phyloP scores from a whole-genome alignment of 2,329 filamentous ascomycete genomes.

The Colletotrichum trifolii region DNA sequence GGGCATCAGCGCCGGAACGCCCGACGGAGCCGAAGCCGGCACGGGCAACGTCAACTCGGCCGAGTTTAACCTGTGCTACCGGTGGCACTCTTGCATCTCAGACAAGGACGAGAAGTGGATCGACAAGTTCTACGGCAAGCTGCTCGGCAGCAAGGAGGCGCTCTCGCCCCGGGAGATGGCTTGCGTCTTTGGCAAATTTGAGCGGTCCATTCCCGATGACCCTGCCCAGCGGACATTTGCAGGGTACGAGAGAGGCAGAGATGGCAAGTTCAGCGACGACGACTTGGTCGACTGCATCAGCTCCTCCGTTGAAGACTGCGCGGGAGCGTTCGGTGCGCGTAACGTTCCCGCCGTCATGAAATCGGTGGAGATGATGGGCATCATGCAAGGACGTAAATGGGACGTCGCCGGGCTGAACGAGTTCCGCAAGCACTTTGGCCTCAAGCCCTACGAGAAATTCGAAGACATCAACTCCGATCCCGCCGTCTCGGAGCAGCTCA shows the following conservation, averaged over 20 bases:
- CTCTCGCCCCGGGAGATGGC: conserved; percentile 72
- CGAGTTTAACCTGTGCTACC: conserved; percentile 89
- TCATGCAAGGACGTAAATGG: conserved; percentile 81
- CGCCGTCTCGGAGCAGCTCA: conserved; percentile 72
- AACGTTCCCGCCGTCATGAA: conserved; percentile 80
- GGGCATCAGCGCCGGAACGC: conserved; percentile 64
- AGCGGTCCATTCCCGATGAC: conserved; percentile 70
- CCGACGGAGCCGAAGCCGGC: conserved; percentile 72
- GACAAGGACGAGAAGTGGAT: conserved; percentile 85
- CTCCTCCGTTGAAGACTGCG: conserved; percentile 79
- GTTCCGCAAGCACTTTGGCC: conserved; percentile 83
- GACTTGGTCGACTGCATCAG: conserved; percentile 78
- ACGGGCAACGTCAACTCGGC: conserved; percentile 86
- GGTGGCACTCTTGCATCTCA: conserved; percentile 85
- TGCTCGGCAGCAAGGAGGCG: conserved; percentile 66
- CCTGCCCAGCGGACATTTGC: conserved; percentile 77
- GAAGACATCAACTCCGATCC: conserved; percentile 87
- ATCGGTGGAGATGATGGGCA: conserved; percentile 83
- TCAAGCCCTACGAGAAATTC: conserved; percentile 81
- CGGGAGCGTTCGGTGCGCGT: conserved; percentile 77
- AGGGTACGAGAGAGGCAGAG: conserved; percentile 69
- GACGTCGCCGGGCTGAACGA: conserved; percentile 84
- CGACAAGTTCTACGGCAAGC: conserved; percentile 71
- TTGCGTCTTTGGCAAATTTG: conserved; percentile 71
- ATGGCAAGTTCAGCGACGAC: conserved; percentile 80